Evolutionary conservation across 257 asterid genomes (phyloP), one percentile per base, ranked within the genome.

Genomic region (Leonotis leonurus): DNA sequence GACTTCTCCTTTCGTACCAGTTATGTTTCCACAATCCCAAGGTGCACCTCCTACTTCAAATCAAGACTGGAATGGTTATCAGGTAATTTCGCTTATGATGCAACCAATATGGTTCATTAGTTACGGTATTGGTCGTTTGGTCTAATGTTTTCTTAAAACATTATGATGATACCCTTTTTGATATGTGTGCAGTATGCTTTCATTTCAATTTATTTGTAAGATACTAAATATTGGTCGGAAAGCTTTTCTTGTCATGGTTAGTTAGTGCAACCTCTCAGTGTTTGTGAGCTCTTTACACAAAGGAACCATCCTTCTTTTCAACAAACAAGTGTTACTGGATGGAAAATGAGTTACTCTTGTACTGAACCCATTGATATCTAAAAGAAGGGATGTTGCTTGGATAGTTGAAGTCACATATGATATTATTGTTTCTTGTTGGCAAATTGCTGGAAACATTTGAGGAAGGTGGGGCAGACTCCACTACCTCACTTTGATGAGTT

Each of bases 41-140:
- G 77, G 61, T 29, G 65, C 73, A n/a, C n/a, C n/a, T 48, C 64
- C 82, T 64, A 33, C 75, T 61, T 73, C 90, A 56, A 80, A 66
- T 68, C 67, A 84, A 12, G 93, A 89, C 21, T 84, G 95, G 97
- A 86, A 75, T 58, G 80, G 86, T 16, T 84, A 78, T 77, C 86
- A 86, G 95, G 97, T 92, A 83, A 30, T 37, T 45, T 62, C 53
- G 71, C 37, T 55, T 43, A 41, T 56, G 37, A 37, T 27, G 20
- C 39, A 49, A 14, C 6, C 29, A 12, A n/a, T 32, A 54, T 49
- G 49, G 56, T 27, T 65, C 48, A 56, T 56, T 41, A 13, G 8
- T 50, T 20, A 46, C n/a, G 25, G 48, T 64, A n/a, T n/a, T n/a
- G n/a, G n/a, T n/a, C n/a, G n/a, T n/a, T n/a, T n/a, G n/a, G n/a